These are phyloP conservation scores for Schizosaccharomyces lindneri DNA, from an alignment of 805 yeast species.

Conservation along the genomic window DNA sequence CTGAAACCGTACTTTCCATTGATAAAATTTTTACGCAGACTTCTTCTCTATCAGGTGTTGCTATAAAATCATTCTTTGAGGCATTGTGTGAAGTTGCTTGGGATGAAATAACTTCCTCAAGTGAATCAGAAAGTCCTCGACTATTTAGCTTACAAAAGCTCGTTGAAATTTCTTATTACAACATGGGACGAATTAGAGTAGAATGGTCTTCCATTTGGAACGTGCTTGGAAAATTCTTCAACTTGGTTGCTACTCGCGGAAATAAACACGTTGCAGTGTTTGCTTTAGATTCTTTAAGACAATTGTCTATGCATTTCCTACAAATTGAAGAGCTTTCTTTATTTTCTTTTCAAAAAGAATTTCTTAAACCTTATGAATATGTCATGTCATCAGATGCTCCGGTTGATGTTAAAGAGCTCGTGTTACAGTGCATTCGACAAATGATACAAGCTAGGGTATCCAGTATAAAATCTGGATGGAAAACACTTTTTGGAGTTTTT, in stretches of 20 bases:
- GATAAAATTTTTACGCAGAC: conserved; percentile 75
- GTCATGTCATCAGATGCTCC: conserved; percentile 44
- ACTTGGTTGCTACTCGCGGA: conserved; percentile 50
- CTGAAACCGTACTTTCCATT: conserved; percentile 18
- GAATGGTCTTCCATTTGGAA: conserved; percentile 95
- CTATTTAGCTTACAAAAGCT: conserved; percentile 82
- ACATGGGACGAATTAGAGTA: conserved; percentile 83
- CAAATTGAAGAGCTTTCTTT: conserved; percentile 86
- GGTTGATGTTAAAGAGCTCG: conserved; percentile 60
- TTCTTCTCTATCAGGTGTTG: conserved; percentile 52
- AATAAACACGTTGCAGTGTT: conserved; percentile 60
- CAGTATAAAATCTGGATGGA: conserved; percentile 82
- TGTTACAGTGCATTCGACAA: conserved; percentile 66
- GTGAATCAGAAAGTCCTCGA: conserved; percentile 59
- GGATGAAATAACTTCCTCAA: conserved; percentile 79
- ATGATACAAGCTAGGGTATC: conserved; percentile 54
- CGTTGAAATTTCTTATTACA: conserved; percentile 92
- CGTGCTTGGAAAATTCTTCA: conserved; percentile 73
- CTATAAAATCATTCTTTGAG: conserved; percentile 64
- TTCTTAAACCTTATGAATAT: conserved; percentile 69
- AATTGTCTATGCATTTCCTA: conserved; percentile 71
- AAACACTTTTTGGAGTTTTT: conserved; percentile 57
- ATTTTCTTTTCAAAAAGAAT: conserved; percentile 85
- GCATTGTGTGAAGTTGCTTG: conserved; percentile 68
- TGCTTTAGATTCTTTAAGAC: conserved; percentile 85